A percentile compares a stretch with the other conserved stretches of the same genome.
phyloP scores from a whole-genome alignment of 2,329 filamentous ascomycete genomes.

The Apiospora marii region DNA sequence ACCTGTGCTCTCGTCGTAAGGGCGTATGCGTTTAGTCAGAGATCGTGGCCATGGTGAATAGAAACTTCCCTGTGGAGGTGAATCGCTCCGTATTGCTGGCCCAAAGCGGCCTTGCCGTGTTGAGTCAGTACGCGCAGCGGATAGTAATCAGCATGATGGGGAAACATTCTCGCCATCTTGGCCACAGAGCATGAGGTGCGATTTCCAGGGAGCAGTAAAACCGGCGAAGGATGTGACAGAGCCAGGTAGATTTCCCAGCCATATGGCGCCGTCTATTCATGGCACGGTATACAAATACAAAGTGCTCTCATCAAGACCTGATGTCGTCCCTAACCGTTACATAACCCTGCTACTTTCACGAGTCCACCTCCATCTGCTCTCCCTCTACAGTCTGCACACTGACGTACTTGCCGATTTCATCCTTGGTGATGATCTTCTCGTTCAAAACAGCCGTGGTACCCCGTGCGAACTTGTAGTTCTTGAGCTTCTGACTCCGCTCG shows the following conservation, averaged over 20 bases:
- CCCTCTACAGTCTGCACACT: conserved; percentile 84
- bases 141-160: neutral
- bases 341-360: conserved; percentile 47
- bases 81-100: neutral
- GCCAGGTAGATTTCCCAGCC: conserved; percentile 15
- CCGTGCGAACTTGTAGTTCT: conserved; percentile 88
- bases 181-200: neutral
- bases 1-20: neutral
- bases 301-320: conserved; percentile 18
- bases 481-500: conserved; percentile 86
- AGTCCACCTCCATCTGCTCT: conserved; percentile 75
- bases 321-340: conserved; percentile 11
- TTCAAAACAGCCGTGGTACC: conserved; percentile 97
- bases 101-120: neutral
- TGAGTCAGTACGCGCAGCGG: neutral
- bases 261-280: conserved; percentile 28
- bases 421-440: conserved; percentile 94
- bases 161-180: neutral
- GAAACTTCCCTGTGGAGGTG: neutral
- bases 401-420: conserved; percentile 93
- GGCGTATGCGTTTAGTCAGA: neutral
- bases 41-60: neutral
- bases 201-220: neutral
- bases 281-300: conserved; percentile 28
- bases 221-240: neutral